Percentiles rank a stretch among this genome's conserved stretches.
These are phyloP conservation scores for Microcera coccophila DNA, from an alignment of 2,329 filamentous ascomycete species.

Conservation along the genomic window DNA sequence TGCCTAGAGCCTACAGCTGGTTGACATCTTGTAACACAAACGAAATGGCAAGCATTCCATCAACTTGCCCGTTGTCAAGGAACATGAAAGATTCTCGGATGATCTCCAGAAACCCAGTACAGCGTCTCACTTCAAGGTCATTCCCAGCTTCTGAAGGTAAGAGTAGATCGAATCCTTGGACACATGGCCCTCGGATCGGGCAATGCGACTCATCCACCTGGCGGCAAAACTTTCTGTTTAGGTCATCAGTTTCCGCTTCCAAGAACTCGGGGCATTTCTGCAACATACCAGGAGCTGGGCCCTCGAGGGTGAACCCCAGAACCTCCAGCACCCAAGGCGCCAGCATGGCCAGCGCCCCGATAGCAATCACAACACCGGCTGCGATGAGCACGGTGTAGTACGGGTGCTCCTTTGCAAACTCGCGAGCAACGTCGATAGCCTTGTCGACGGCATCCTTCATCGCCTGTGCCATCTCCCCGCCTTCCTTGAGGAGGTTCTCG, in stretches of 20 bases:
- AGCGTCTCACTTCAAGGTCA: conserved; percentile 9
- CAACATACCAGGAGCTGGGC: conserved; percentile 16
- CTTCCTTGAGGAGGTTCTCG: conserved; percentile 11
- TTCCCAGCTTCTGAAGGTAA: conserved; percentile 19
- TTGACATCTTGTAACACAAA: no score
- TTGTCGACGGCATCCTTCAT: conserved; percentile 14
- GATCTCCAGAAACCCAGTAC: neutral
- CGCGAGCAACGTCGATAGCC: conserved; percentile 4
- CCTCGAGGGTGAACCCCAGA: conserved; percentile 16
- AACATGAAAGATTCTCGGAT: no score
- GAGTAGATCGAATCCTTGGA: conserved; percentile 18
- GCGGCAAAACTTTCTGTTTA: conserved; percentile 19
- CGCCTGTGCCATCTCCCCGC: conserved; percentile 6
- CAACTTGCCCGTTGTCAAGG: no score
- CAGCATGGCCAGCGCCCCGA: conserved; percentile 18
- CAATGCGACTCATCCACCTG: conserved; percentile 22
- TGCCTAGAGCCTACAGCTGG: no score
- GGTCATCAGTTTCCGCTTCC: neutral
- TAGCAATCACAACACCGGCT: conserved; percentile 12
- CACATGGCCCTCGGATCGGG: conserved; percentile 9
- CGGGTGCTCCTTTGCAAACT: conserved; percentile 20
- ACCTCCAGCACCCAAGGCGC: conserved; percentile 20
- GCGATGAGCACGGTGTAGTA: conserved; percentile 17
- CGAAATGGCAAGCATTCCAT: no score
- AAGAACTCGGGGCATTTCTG: fast-evolving